Percentiles rank a stretch among this genome's conserved stretches.
Conservation (phyloP, 2,329 filamentous ascomycete genomes). For the Fusarium beomiforme region DNA sequence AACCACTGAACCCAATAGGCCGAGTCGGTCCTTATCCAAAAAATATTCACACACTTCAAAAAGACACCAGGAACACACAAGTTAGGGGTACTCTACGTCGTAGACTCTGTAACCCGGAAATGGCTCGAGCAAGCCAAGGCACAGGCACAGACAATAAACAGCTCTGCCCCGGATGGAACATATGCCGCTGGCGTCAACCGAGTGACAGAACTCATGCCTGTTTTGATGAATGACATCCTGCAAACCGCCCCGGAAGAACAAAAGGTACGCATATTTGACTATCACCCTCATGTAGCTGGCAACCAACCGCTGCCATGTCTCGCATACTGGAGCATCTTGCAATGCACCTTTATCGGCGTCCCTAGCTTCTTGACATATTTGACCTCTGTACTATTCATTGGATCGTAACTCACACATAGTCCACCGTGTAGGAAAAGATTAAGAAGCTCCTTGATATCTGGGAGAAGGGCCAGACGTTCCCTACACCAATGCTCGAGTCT, state of each 20-base stretch:
- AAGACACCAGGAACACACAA: slow-evolving; percentile 95
- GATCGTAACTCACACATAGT: slow-evolving; percentile 53
- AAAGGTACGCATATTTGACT: slow-evolving; percentile 79
- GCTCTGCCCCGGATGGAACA: slow-evolving; percentile 86
- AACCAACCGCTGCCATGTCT: slow-evolving; percentile 21
- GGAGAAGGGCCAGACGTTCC: slow-evolving; percentile 95
- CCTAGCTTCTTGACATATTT: slow-evolving; percentile 32
- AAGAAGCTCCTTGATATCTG: slow-evolving; percentile 94
- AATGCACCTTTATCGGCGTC: slow-evolving; percentile 11
- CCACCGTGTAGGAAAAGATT: slow-evolving; percentile 85
- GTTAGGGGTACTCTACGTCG: slow-evolving; percentile 98
- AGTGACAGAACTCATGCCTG: slow-evolving; percentile 93
- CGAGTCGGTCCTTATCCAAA: slow-evolving; percentile 94
- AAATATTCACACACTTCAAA: slow-evolving; percentile 97
- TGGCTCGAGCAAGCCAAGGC: slow-evolving; percentile 97
- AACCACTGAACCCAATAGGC: slow-evolving; percentile 65
- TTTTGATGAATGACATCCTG: slow-evolving; percentile 95
- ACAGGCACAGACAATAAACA: slow-evolving; percentile 82
- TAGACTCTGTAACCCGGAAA: slow-evolving; percentile 99
- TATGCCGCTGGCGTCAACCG: slow-evolving; percentile 95
- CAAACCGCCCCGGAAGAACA: slow-evolving; percentile 89
- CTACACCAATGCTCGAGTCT: slow-evolving; percentile 76
- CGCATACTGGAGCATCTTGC: slow-evolving; percentile 24
- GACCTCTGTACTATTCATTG: slow-evolving; percentile 29
- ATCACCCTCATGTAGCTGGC: slow-evolving; percentile 38